A percentile compares a stretch with the other conserved stretches of the same genome.
Conservation (phyloP, 2,329 filamentous ascomycete species). For the Fusarium lateritium region DNA sequence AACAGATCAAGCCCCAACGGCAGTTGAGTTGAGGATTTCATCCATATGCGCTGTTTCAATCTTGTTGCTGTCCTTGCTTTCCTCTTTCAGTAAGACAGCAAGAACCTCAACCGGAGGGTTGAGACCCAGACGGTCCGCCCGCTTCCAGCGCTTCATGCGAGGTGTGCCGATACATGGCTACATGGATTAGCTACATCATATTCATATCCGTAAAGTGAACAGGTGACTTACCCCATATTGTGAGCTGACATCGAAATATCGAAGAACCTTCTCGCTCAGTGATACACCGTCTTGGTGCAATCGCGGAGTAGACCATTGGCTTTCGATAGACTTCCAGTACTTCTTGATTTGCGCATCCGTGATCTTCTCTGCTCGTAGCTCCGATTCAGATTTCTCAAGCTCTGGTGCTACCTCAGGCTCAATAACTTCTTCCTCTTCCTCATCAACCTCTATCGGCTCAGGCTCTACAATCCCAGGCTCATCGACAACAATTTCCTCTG, state of each 20-base stretch:
- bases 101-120: slow-evolving; percentile 91
- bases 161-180: slow-evolving; percentile 88
- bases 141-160: slow-evolving; percentile 87
- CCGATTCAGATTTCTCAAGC: slow-evolving; percentile 63
- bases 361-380: slow-evolving; percentile 74
- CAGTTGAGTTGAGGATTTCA: slow-evolving; percentile 69
- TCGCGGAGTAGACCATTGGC: slow-evolving; percentile 74
- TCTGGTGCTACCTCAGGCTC: slow-evolving; percentile 46
- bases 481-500: slow-evolving; percentile 36
- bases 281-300: slow-evolving; percentile 84
- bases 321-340: slow-evolving; percentile 85
- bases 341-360: slow-evolving; percentile 77
- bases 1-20: slow-evolving; percentile 54
- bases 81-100: slow-evolving; percentile 83
- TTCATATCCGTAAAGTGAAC: too few relatives aligned
- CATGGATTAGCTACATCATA: slow-evolving; percentile 9
- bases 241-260: slow-evolving; percentile 92
- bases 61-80: slow-evolving; percentile 67
- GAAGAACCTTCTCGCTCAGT: slow-evolving; percentile 85
- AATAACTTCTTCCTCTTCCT: slow-evolving; percentile 45
- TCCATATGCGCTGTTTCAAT: slow-evolving; percentile 82
- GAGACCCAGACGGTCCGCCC: slow-evolving; percentile 86
- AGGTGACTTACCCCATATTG: slow-evolving; percentile 88
- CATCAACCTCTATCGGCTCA: slow-evolving; percentile 41
- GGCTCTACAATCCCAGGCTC: slow-evolving; percentile 33